Evolutionary conservation across 2,329 filamentous ascomycete genomes (phyloP).

Genomic region (Alternaria infectoria): DNA sequence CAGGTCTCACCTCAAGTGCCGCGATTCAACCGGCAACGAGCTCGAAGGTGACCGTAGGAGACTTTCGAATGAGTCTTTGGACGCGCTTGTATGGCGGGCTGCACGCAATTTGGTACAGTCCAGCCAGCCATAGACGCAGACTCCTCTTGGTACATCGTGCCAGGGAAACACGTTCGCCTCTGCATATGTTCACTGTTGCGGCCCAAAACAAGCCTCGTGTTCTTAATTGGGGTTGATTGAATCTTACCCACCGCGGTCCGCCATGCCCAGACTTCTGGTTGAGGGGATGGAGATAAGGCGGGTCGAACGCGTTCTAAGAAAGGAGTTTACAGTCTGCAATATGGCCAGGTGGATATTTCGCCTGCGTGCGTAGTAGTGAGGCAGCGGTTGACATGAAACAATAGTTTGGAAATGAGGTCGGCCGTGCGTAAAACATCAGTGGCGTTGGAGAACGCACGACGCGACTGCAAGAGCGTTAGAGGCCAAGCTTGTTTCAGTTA

Average conservation of each 20-base stretch:
- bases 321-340: background rate
- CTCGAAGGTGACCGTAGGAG: background rate
- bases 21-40: background rate
- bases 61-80: background rate
- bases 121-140: background rate
- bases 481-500: conserved; percentile 18
- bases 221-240: conserved; percentile 27
- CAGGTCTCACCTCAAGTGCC: background rate
- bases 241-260: conserved; percentile 24
- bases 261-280: conserved; percentile 12
- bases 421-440: conserved; percentile 12
- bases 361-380: background rate
- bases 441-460: conserved; percentile 15
- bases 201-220: conserved; percentile 18
- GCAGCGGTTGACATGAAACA: conserved; percentile 27
- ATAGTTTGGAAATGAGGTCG: conserved; percentile 18
- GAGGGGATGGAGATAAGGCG: conserved; percentile 5
- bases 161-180: conserved; percentile 8
- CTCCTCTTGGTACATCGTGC: background rate
- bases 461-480: conserved; percentile 6
- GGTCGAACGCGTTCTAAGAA: conserved; percentile 11
- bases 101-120: background rate
- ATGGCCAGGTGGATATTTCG: background rate
- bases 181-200: conserved; percentile 8
- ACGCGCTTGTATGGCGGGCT: background rate